Evolutionary conservation across 75 land plant species (phyloP).

Genomic region (Pinus taeda): DNA sequence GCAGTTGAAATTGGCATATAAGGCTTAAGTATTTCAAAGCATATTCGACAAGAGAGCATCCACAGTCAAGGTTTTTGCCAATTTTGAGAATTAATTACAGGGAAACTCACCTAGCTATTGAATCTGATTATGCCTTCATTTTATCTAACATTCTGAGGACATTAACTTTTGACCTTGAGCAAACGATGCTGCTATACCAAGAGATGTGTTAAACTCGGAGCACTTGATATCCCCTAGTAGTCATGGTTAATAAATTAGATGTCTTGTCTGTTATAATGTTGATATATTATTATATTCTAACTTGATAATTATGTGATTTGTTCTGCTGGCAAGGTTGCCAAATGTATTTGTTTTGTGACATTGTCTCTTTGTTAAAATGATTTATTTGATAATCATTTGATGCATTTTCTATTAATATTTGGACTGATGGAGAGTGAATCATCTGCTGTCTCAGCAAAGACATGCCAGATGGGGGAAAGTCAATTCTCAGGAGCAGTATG

Average conservation of each 20-base stretch:
- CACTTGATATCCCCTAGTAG: neutral
- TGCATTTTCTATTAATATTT: neutral
- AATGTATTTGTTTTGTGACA: neutral
- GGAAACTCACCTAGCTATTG: too few species aligned
- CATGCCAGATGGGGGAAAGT: constrained; percentile 9
- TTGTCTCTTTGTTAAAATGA: neutral
- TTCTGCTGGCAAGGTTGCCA: constrained; percentile 4
- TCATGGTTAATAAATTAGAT: neutral
- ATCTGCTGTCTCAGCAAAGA: constrained; percentile 14
- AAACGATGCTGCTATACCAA: neutral
- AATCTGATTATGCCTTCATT: neutral
- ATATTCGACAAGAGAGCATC: neutral
- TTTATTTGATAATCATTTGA: constrained; percentile 1
- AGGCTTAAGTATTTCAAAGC: neutral
- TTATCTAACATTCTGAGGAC: neutral
- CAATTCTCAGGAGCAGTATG: constrained; percentile 13
- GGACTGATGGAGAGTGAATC: constrained; percentile 11
- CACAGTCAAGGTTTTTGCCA: too few species aligned
- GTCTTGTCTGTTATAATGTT: neutral
- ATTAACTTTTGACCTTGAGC: neutral
- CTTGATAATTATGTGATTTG: neutral
- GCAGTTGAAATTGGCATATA: neutral
- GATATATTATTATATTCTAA: neutral
- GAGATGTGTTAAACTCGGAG: neutral
- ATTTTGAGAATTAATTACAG: too few species aligned